These are phyloP conservation scores for sunflower (Helianthus annuus) DNA, from an alignment of 129 eudicot species.

Conservation along the genomic window DNA sequence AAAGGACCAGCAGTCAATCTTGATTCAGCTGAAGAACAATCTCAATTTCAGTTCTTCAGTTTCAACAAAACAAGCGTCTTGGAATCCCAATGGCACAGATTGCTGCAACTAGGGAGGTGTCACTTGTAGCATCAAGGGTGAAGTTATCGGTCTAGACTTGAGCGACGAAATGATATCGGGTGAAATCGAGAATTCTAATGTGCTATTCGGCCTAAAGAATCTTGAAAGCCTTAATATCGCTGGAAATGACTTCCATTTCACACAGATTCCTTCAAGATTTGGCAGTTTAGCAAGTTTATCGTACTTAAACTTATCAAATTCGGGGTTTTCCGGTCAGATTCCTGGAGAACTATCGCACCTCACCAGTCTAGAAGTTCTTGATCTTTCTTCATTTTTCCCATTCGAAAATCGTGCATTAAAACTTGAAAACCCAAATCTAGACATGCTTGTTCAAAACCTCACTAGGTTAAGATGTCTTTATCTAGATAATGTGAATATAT, in stretches of 20 bases:
- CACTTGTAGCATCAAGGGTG: constrained; percentile 12
- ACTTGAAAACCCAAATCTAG: constrained; percentile 43
- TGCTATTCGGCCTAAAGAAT: constrained; percentile 21
- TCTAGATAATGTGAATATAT: constrained; percentile 50
- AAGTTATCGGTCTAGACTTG: constrained; percentile 25
- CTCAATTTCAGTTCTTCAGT: constrained; percentile 15
- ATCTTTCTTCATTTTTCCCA: constrained; percentile 38
- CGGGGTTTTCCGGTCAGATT: constrained; percentile 31
- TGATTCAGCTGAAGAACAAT: constrained; percentile 30
- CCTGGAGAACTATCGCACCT: constrained; percentile 40
- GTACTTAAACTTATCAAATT: constrained; percentile 30
- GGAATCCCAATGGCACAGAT: constrained; percentile 24
- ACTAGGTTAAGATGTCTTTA: constrained; percentile 36
- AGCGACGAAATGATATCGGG: constrained; percentile 23
- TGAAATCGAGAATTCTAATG: constrained; percentile 24
- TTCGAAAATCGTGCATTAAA: neutral
- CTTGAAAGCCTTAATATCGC: constrained; percentile 39
- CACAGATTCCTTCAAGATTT: constrained; percentile 23
- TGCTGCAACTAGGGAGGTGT: constrained; percentile 34
- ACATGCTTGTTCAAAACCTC: constrained; percentile 36
- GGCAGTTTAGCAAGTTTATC: constrained; percentile 19
- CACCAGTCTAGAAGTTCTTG: constrained; percentile 44
- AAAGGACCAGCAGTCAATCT: constrained; percentile 19
- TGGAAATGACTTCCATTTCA: constrained; percentile 26
- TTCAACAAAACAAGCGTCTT: constrained; percentile 23